phyloP scores from a whole-genome alignment of 2,329 filamentous ascomycete species.

The Nemania bipapillata region DNA sequence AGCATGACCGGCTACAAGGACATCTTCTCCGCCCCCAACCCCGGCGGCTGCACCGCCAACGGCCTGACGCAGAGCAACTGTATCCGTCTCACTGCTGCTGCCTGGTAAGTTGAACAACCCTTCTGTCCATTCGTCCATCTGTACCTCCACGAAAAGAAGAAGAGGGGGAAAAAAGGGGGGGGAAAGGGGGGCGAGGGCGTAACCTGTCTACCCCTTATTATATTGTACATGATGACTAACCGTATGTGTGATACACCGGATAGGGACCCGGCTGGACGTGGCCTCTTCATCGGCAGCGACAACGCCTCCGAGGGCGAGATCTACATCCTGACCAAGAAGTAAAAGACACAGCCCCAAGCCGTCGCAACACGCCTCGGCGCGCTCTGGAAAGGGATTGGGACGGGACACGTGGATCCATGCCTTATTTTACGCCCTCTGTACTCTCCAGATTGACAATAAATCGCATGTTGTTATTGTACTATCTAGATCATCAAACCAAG shows the following conservation, averaged over 20 bases:
- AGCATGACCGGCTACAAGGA: conserved; percentile 49
- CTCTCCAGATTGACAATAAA: conserved; percentile 11
- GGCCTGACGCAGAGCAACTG: conserved; percentile 54
- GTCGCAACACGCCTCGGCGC: neutral
- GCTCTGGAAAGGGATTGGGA: too few species aligned
- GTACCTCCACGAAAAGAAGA: too few species aligned
- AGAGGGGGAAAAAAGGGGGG: too few species aligned
- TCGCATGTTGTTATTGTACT: neutral
- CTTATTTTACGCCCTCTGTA: neutral
- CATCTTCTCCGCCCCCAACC: conserved; percentile 51
- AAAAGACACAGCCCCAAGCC: neutral
- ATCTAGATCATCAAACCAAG: neutral
- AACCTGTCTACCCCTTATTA: too few species aligned
- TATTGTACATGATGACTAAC: too few species aligned
- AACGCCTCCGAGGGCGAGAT: conserved; percentile 54
- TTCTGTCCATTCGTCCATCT: neutral
- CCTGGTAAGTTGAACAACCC: conserved; percentile 42
- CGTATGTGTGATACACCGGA: too few species aligned
- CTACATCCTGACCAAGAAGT: conserved; percentile 46
- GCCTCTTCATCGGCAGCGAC: conserved; percentile 54
- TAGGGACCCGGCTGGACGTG: conserved; percentile 51
- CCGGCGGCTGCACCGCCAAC: conserved; percentile 50
- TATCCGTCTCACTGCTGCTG: conserved; percentile 50
- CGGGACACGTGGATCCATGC: neutral
- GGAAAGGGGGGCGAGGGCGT: too few species aligned